A percentile compares a stretch with the other conserved stretches of the same genome.
These are phyloP conservation scores for Rhexocercosporidium sp. DNA, from an alignment of 2,329 filamentous ascomycete genomes.

Conservation along the genomic window DNA sequence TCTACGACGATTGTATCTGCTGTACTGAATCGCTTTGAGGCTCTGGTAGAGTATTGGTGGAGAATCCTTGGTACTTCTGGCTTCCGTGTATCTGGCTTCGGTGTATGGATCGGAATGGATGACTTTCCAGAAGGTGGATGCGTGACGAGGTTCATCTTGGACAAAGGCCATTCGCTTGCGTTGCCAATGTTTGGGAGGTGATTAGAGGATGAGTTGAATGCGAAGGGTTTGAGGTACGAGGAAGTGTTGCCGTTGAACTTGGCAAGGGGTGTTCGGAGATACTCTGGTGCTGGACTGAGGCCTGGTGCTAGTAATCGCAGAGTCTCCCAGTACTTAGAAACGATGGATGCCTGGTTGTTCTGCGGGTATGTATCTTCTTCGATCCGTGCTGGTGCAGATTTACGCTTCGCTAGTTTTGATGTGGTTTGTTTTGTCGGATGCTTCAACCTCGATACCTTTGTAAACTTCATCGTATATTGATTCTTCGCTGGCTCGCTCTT, in stretches of 20 bases:
- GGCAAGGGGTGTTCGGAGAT: slow-evolving; percentile 5
- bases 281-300: slow-evolving; percentile 1
- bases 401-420: slow-evolving; percentile 11
- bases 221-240: slow-evolving; percentile 16
- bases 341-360: slow-evolving; percentile 9
- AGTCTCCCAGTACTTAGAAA: slow-evolving; percentile 20
- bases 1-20: slow-evolving; percentile 25
- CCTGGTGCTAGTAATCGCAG: slow-evolving; percentile 22
- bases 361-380: slow-evolving; percentile 5
- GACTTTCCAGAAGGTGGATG: slow-evolving; percentile 27
- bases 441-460: not conserved
- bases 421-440: slow-evolving; percentile 16
- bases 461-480: slow-evolving; percentile 1
- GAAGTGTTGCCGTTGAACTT: slow-evolving; percentile 16
- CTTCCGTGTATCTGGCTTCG: not conserved
- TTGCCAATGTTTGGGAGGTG: slow-evolving; percentile 28
- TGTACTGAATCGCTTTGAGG: slow-evolving; percentile 18
- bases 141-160: slow-evolving; percentile 25
- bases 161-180: slow-evolving; percentile 13
- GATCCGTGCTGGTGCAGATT: not conserved
- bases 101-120: slow-evolving; percentile 22
- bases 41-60: slow-evolving; percentile 22
- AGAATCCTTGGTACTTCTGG: slow-evolving; percentile 4
- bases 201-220: slow-evolving; percentile 24
- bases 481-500: slow-evolving; percentile 17